These are phyloP conservation scores for Saccharomyces hybrid DNA, from an alignment of 1,139 yeast genomes.

Conservation along the genomic window DNA sequence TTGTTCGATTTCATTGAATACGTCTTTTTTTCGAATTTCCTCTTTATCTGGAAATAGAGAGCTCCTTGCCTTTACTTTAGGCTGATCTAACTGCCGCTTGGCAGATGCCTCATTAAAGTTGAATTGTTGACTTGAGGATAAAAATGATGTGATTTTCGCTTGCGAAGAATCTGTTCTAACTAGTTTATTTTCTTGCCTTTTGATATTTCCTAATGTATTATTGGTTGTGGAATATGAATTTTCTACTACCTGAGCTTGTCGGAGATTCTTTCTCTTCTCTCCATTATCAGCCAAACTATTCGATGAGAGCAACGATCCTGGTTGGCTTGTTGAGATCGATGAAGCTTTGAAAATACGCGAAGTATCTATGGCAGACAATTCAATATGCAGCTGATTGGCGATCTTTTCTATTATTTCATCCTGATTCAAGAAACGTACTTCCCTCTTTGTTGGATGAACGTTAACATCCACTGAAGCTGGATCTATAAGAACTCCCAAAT, in stretches of 20 bases:
- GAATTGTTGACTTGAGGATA: constrained; percentile 24
- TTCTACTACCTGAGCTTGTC: background rate
- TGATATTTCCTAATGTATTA: background rate
- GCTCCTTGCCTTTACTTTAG: background rate
- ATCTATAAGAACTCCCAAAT: constrained; percentile 54
- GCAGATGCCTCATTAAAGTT: background rate
- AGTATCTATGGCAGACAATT: constrained; percentile 53
- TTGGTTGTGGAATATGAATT: background rate
- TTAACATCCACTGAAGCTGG: constrained; percentile 82
- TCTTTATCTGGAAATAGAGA: background rate
- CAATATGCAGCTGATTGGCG: constrained; percentile 41
- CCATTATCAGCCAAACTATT: background rate
- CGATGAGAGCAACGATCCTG: background rate
- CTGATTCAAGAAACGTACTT: constrained; percentile 78
- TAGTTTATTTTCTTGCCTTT: constrained; percentile 50
- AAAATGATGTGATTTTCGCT: constrained; percentile 44
- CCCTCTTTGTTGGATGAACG: constrained; percentile 92
- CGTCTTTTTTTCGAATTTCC: no score
- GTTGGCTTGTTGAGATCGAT: constrained; percentile 27
- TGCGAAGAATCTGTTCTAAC: constrained; percentile 73
- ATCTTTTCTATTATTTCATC: constrained; percentile 72
- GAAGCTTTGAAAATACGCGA: constrained; percentile 67
- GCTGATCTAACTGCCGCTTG: background rate
- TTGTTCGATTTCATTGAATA: background rate
- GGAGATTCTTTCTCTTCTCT: background rate